Percentiles rank a stretch among this genome's conserved stretches.
phyloP scores from a whole-genome alignment of 208 protist genomes.

The Acanthamoeba healyi region DNA sequence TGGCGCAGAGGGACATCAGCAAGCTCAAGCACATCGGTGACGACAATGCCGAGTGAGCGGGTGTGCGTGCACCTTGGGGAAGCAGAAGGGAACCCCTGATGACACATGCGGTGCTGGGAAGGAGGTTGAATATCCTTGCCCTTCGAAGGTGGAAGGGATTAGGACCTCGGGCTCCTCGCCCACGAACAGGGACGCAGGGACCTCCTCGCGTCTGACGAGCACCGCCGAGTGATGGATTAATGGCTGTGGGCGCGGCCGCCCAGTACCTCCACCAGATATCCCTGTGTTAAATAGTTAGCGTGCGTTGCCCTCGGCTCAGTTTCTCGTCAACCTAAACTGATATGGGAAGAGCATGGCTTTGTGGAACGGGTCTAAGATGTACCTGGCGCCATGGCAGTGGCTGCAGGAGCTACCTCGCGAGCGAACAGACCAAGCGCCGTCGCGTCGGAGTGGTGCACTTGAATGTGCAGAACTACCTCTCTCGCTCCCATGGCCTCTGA shows the following conservation, averaged over 20 bases:
- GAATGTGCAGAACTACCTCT: conserved; percentile 49
- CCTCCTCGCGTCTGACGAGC: conserved; percentile 31
- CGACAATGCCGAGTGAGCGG: background rate
- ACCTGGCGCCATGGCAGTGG: conserved; percentile 69
- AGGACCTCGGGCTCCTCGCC: background rate
- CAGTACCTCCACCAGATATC: conserved; percentile 70
- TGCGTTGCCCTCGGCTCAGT: too few species aligned
- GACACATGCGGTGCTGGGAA: background rate
- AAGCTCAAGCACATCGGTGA: background rate
- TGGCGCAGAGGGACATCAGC: too few species aligned
- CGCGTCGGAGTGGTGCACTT: conserved; percentile 31
- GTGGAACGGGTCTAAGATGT: background rate
- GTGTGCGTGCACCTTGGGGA: background rate
- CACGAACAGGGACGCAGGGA: background rate
- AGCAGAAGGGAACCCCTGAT: too few species aligned
- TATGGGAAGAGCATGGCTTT: background rate
- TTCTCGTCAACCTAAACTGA: too few species aligned
- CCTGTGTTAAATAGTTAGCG: too few species aligned
- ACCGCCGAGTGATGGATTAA: conserved; percentile 70
- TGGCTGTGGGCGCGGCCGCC: conserved; percentile 57
- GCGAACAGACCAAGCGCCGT: conserved; percentile 55
- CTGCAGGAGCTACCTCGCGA: conserved; percentile 55
- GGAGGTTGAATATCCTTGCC: background rate
- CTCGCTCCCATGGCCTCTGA: background rate
- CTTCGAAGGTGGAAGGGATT: background rate